These are phyloP conservation scores for Penicillium fimorum DNA, from an alignment of 495 filamentous ascomycete genomes.

Conservation along the genomic window DNA sequence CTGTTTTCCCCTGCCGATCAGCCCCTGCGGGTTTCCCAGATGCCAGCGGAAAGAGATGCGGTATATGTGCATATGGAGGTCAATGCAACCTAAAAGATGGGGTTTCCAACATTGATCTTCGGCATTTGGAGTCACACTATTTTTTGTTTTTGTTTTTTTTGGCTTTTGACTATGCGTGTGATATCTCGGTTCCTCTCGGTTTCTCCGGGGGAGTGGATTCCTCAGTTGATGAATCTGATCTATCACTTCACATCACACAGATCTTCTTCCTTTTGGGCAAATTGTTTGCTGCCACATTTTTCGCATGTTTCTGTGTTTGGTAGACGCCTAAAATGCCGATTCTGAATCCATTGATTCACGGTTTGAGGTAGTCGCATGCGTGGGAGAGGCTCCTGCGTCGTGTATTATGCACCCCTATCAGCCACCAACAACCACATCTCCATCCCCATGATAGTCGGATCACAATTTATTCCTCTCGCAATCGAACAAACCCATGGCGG, in stretches of 20 bases:
- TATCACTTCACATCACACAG: not conserved
- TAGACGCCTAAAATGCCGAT: not conserved
- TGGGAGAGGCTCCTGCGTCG: constrained; percentile 7
- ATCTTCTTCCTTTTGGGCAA: not conserved
- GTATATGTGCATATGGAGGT: not conserved
- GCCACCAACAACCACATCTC: constrained; percentile 1
- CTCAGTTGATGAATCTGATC: not conserved
- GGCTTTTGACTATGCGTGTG: constrained; percentile 3
- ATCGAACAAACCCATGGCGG: not conserved
- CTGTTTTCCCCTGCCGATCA: not conserved
- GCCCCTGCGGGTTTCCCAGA: not conserved
- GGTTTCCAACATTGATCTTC: not conserved
- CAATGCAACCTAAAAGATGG: too few relatives aligned
- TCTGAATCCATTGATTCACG: not conserved
- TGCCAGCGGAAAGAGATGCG: not conserved
- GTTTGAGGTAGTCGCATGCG: not conserved
- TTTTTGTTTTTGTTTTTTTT: not conserved
- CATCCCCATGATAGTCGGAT: not conserved
- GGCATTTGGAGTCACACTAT: not conserved
- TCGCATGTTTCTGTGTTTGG: not conserved
- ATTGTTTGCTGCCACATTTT: not conserved
- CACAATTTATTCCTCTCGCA: not conserved
- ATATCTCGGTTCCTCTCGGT: not conserved
- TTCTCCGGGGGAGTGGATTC: not conserved
- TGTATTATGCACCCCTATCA: constrained; percentile 9